Conservation (phyloP, 1,284 basidiomycete species). For the Cutaneotrichosporon mucoides region DNA sequence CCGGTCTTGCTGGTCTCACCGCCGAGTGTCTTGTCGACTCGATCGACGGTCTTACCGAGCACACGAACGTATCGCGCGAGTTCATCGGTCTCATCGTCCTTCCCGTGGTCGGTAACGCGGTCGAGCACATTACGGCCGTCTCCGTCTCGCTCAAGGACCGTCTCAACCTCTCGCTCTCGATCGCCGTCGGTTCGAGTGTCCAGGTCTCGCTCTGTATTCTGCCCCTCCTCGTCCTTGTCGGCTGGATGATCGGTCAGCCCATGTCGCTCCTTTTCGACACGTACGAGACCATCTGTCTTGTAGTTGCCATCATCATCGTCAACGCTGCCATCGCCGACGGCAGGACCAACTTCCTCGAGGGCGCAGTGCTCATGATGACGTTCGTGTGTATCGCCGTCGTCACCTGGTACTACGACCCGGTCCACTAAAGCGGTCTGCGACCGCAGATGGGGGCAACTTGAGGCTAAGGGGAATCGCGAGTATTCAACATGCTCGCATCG, state of each 20-base stretch:
- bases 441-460: too few species aligned
- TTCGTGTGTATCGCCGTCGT: conserved; percentile 47
- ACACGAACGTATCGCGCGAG: conserved; percentile 55
- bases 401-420: conserved; percentile 34
- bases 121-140: conserved; percentile 84
- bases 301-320: conserved; percentile 68
- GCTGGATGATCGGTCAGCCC: conserved; percentile 53
- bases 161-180: conserved; percentile 58
- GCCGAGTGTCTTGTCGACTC: conserved; percentile 82
- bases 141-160: conserved; percentile 74
- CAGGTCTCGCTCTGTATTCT: conserved; percentile 85
- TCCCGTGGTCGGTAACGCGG: conserved; percentile 75
- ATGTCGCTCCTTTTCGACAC: conserved; percentile 50
- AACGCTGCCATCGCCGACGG: conserved; percentile 77
- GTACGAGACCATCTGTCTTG: conserved; percentile 49
- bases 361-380: conserved; percentile 55
- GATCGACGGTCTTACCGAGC: conserved; percentile 62
- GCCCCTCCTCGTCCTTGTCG: conserved; percentile 60
- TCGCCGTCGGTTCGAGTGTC: conserved; percentile 85
- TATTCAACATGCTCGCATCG: too few species aligned
- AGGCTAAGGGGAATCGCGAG: too few species aligned
- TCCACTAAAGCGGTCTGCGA: conserved; percentile 4
- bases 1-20: conserved; percentile 57
- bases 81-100: conserved; percentile 83
- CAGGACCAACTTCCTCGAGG: conserved; percentile 74